These are phyloP conservation scores for Nakaseomyces sp. DNA, from an alignment of 1,139 yeast species.

Conservation along the genomic window DNA sequence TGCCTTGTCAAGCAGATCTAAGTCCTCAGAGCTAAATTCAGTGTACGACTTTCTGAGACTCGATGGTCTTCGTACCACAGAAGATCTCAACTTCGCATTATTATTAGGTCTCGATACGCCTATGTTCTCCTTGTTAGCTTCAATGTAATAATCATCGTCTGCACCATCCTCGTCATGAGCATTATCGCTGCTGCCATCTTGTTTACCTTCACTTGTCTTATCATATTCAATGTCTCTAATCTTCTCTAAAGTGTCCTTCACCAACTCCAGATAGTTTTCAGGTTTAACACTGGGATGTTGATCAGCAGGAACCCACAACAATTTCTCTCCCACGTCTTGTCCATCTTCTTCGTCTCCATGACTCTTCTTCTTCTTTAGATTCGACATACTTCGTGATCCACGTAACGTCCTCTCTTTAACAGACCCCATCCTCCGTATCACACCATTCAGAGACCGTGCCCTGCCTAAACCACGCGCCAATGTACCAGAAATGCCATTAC, in stretches of 20 bases:
- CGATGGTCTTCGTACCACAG: conserved; percentile 31
- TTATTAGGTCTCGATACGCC: background rate
- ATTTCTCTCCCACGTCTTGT: conserved; percentile 19
- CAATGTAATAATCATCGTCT: background rate
- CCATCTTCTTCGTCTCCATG: background rate
- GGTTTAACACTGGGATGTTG: conserved; percentile 93
- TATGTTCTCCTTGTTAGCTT: conserved; percentile 9
- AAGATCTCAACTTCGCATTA: conserved; percentile 4
- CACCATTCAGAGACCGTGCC: background rate
- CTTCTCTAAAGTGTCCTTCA: conserved; percentile 71
- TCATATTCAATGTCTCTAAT: conserved; percentile 34
- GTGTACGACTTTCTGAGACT: conserved; percentile 28
- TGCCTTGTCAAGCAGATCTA: conserved; percentile 4
- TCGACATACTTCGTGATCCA: conserved; percentile 2
- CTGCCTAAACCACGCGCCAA: background rate
- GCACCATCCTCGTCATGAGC: background rate
- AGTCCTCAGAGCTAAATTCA: conserved; percentile 17
- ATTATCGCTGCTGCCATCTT: too few species aligned
- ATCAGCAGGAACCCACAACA: conserved; percentile 91
- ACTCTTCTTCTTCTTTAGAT: background rate
- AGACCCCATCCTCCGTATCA: conserved; percentile 3
- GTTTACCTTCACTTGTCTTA: background rate
- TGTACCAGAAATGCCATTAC: background rate
- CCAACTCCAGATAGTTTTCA: conserved; percentile 76
- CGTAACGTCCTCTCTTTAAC: background rate